Evolutionary conservation across 2,329 filamentous ascomycete species (phyloP).

Genomic region (Xylariaceae sp.): DNA sequence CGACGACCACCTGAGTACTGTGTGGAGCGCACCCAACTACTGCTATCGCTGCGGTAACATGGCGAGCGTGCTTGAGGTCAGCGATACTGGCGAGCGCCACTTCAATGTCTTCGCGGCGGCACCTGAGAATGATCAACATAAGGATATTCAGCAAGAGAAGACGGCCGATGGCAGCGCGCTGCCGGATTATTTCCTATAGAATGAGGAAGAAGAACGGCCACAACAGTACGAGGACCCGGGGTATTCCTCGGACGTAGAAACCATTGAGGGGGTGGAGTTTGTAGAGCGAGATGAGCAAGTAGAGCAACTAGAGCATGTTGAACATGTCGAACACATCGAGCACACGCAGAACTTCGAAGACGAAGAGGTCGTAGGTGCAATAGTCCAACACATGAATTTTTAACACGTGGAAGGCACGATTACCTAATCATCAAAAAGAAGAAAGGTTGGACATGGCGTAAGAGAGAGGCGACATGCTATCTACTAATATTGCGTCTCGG

Average conservation of each 20-base stretch:
- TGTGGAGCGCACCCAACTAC: conserved; percentile 98
- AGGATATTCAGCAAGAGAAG: conserved; percentile 85
- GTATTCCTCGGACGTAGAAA: too few species aligned
- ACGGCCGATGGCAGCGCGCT: conserved; percentile 66
- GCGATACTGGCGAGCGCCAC: conserved; percentile 88
- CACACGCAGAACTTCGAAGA: too few species aligned
- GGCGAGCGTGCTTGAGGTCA: conserved; percentile 95
- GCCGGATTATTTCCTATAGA: conserved; percentile 74
- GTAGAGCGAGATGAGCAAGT: too few species aligned
- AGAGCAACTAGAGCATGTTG: neutral
- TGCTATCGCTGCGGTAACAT: conserved; percentile 96
- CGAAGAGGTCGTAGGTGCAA: too few species aligned
- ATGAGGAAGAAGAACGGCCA: neutral
- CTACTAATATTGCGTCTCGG: neutral
- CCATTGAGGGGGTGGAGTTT: too few species aligned
- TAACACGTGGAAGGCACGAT: neutral
- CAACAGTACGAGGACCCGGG: neutral
- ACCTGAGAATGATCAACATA: conserved; percentile 91
- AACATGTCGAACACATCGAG: neutral
- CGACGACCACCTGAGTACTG: conserved; percentile 91
- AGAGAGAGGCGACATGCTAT: neutral
- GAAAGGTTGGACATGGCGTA: neutral
- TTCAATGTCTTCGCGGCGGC: conserved; percentile 99
- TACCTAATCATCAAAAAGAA: neutral
- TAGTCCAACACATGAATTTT: neutral